Base-by-base conservation (phyloP, 2,329 filamentous ascomycete genomes). In the Corynespora cassiicola region DNA sequence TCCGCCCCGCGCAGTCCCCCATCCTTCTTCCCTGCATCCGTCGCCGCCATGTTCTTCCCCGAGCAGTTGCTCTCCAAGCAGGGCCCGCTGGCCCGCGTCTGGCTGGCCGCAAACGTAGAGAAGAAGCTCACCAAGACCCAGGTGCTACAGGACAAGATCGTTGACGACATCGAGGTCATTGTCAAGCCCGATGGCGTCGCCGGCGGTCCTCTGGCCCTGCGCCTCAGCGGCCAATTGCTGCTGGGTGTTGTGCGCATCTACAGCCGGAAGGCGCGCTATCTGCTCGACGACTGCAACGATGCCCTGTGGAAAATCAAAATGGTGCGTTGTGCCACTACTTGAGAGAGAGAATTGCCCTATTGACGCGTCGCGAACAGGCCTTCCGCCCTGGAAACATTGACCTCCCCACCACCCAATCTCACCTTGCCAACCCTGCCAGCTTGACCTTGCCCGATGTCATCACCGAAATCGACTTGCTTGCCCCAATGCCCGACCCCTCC, bases 291-390 rank as follows among this genome's bases (percentile, higher is more conserved):
- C 66, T 99, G 94, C 73, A 96, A 95, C 61, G 94, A 99, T 72
- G 92, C 92, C 24, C 77, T 99, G 52, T 86, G 95, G 78, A 97
- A 96, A 75, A 96, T 99, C 61, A 96, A 97, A 68, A 95, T 97
- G 90, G 92, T 96, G 73, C 25, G 52, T 32, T 16, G 21, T 21
- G 29, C 8, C 25, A 10, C 16, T 15, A 17, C 7, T 19, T 26
- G n/a, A n/a, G n/a, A n/a, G n/a, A n/a, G n/a, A n/a, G n/a, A 78
- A 43, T 36, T 26, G 19, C n/a, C 21, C 34, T 6, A 22, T 52
- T 65, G 31, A 64, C 42, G 32, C 36, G 7, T 48, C 17, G 37
- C 14, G 20, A 41, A 12, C 31, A 96, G 92, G 92, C 94, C 26
- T 99, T 97, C 74, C 88, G 91, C 44, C 89, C 92, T 31, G 92